Evolutionary conservation across 2,329 filamentous ascomycete genomes (phyloP), one percentile per base, ranked within the genome.

Genomic region (Cordyceps cicadae): DNA sequence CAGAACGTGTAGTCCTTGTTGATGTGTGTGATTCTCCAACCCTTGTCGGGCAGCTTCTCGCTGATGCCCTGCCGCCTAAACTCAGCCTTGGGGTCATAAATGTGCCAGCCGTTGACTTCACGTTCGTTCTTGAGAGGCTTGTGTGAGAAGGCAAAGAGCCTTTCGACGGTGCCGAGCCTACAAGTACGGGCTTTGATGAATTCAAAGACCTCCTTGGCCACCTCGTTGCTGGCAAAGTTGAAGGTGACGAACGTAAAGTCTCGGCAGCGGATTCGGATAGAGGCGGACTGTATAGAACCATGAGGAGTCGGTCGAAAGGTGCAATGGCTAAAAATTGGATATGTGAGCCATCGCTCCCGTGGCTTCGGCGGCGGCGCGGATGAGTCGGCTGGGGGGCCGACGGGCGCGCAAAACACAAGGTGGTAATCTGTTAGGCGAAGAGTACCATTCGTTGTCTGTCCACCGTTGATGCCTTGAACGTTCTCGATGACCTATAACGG

Each of bases 211-310:
- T 96, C 90, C 62, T 89, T 85, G 9, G 91, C 93, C 65, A 86
- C 80, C 59, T 81, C 81, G 68, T 92, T 88, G 61, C 88, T 85
- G 21, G 77, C 70, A 71, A 99, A 96, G 74, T 92, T 92, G 75
- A 99, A 92, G 63, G 90, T 92, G 63, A 96, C 86, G 74, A 92
- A 96, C 54, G 86, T 93, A 72, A 99, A 97, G 77, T 99, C 94
- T 62, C 93, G 89, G 71, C 92, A 92, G 58, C 92, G 87, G 63
- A 99, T 78, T 57, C 93, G 88, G 70, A 99, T 91, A 3, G 90
- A 89, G 6, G 92, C 91, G 37, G 86, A 82, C 63, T 91, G 83
- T 55, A 85, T 83, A 62, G 88, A 88, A 14, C 81, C 79, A 7
- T 84, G 80, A 19, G 89, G 87, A 52, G 87, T 86, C 32, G 91